Evolutionary conservation across 2,329 filamentous ascomycete genomes (phyloP), one percentile per base, ranked within the genome.

Genomic region (Aspergillus sp.): DNA sequence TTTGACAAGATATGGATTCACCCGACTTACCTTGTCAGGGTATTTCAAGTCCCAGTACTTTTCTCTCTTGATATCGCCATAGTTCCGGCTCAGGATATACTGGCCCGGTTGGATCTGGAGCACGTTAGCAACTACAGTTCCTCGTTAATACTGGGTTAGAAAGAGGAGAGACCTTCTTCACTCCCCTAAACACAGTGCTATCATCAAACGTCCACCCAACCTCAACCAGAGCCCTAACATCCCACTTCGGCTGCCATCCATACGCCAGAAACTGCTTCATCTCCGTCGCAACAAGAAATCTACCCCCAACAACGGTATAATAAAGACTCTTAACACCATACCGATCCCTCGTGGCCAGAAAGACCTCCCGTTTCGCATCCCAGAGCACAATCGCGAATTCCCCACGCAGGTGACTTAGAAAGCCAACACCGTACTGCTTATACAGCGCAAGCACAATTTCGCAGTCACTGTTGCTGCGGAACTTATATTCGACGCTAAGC

Each of bases 321-420:
- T 82, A 81, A 15, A 85, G 72, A 2, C 83, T 82, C 66, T 86
- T 85, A 64, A 86, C 81, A 3, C 83, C 83, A 66, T 79, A 85
- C 0, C 83, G 77, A 64, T 86, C 83, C 23, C 82, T 69, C 0
- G 74, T 81, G 0, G 78, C 81, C 33, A 85, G 66, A 44, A 84
- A 70, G 0, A 73, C 57, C 53, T 77, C 66, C 1, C 68, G 64
- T 14, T 72, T 69, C 8, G 75, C 74, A 59, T 85, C 82, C 55
- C 79, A 83, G 1, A 85, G 64, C 9, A 81, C 77, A 11, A 84
- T 71, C 1, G 82, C 76, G 61, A 85, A 85, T 62, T 85, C 83
- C 15, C 83, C 83, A 4, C 82, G 74, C 3, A 85, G 70, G 56
- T 82, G 73, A 5, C 73, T 66, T 3, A 80, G 59, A 52, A 81